These are phyloP conservation scores for Monosporascus ibericus DNA, from an alignment of 2,329 filamentous ascomycete genomes.

Conservation along the genomic window DNA sequence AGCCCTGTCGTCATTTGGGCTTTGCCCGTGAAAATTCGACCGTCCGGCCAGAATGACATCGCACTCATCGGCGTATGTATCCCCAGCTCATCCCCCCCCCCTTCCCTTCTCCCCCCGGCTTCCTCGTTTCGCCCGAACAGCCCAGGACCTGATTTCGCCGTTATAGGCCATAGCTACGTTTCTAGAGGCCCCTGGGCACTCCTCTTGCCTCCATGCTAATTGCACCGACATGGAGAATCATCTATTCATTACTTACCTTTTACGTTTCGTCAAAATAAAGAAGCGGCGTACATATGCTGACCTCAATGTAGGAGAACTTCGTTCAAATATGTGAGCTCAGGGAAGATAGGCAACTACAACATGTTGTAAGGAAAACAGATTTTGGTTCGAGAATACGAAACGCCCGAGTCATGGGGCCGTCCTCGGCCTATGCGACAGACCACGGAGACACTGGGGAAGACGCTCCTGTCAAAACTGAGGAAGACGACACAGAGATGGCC, in stretches of 20 bases:
- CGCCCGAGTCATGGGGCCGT: conserved; percentile 66
- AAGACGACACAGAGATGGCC: conserved; percentile 32
- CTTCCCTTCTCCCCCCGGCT: background rate
- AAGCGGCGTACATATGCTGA: background rate
- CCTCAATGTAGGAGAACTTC: conserved; percentile 56
- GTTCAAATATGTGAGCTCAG: conserved; percentile 75
- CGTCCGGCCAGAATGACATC: conserved; percentile 67
- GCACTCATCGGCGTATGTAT: conserved; percentile 71
- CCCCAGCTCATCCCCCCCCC: background rate
- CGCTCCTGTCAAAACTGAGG: conserved; percentile 31
- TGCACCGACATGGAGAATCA: background rate
- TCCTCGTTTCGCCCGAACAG: background rate
- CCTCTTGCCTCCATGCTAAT: too few species aligned
- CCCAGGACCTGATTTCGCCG: too few species aligned
- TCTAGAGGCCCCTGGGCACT: too few species aligned
- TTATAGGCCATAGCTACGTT: too few species aligned
- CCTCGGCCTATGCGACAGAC: conserved; percentile 32
- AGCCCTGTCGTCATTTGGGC: conserved; percentile 74
- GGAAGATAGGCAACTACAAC: conserved; percentile 62
- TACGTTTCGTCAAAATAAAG: background rate
- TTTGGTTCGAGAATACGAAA: conserved; percentile 75
- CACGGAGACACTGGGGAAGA: conserved; percentile 17
- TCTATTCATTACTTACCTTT: background rate
- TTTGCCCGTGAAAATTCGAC: conserved; percentile 71
- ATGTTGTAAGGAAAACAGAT: conserved; percentile 71